Evolutionary conservation across 2,329 filamentous ascomycete species (phyloP), one percentile per base, ranked within the genome.

Genomic region (Colletotrichum lindemuthianum): DNA sequence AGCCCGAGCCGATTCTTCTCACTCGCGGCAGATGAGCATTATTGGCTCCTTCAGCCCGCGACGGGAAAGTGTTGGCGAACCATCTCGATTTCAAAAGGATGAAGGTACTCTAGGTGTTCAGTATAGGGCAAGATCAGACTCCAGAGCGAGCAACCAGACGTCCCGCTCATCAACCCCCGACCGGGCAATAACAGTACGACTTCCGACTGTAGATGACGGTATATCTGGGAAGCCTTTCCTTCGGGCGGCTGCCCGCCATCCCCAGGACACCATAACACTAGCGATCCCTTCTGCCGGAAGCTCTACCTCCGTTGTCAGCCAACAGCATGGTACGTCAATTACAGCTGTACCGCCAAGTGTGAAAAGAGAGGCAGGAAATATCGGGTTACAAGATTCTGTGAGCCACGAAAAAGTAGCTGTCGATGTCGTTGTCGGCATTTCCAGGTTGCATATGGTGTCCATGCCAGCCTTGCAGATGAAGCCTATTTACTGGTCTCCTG

Each of bases 401-500:
- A 60, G 56, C 8, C 36, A 63, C 34, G 55, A 45, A 39, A 58
- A 15, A 63, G 74, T 74, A 32, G 67, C 76, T 64, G 72, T 77
- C 6, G 88, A 91, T 63, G 89, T 98, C 2, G 88, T 93, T 4
- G 95, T 98, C 1, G 96, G 96, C 0, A 83, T 96, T 6, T 97
- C 94, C n/a, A 87, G 93, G 69, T 82, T 99, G 63, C 95, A 99
- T 74, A 86, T 94, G 72, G 95, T 98, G 1, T 89, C 92, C 63
- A 83, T 98, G 70, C 93, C 95, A 24, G 86, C 86, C 57, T 79
- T 97, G 39, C 85, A 92, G 72, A 97, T 99, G 93, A 92, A 94
- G 75, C 96, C 96, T 0, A 97, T 98, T 65, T 99, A 99, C 75
- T 99, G 96, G 96, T 94, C 91, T 15, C 95, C 96, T 8, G 86